These are phyloP conservation scores for Trichoderma afroharzianum DNA, from an alignment of 2,329 filamentous ascomycete species.

Conservation along the genomic window DNA sequence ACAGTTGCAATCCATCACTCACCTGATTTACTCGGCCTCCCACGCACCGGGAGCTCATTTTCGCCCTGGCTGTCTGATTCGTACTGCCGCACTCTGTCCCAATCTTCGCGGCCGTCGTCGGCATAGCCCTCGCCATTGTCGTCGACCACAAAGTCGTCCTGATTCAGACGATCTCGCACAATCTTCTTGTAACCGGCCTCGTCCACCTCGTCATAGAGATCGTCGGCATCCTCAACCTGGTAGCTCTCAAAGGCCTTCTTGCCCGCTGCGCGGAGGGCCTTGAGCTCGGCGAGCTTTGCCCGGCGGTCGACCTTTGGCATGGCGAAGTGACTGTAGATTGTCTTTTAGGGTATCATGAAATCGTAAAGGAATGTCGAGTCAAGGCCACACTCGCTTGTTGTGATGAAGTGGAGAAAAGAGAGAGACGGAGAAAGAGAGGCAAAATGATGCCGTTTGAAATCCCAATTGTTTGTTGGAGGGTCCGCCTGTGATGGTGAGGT, in stretches of 20 bases:
- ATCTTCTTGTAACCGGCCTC: constrained; percentile 97
- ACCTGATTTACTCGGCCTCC: constrained; percentile 51
- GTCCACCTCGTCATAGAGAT: constrained; percentile 93
- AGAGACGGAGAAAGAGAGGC: neutral
- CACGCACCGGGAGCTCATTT: constrained; percentile 35
- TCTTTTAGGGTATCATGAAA: constrained; percentile 16
- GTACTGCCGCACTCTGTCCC: constrained; percentile 69
- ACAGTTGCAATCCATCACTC: constrained; percentile 23
- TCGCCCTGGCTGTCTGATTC: constrained; percentile 68
- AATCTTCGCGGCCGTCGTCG: constrained; percentile 93
- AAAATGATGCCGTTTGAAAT: neutral
- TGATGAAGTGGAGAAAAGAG: neutral
- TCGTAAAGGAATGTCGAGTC: too few species aligned
- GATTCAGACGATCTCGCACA: constrained; percentile 79
- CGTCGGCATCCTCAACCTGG: constrained; percentile 76
- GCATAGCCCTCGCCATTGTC: constrained; percentile 97
- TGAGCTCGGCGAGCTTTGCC: constrained; percentile 70
- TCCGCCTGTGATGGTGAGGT: neutral
- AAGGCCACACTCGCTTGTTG: neutral
- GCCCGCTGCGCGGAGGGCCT: constrained; percentile 78
- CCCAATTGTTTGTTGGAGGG: neutral
- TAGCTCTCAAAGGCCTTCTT: constrained; percentile 89
- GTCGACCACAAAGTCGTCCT: constrained; percentile 98
- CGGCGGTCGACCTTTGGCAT: constrained; percentile 40
- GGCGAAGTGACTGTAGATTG: constrained; percentile 14